Percentiles rank a stretch among this genome's conserved stretches.
These are phyloP conservation scores for Geranium rotundifolium DNA, from an alignment of 345 rosid species.

Conservation along the genomic window DNA sequence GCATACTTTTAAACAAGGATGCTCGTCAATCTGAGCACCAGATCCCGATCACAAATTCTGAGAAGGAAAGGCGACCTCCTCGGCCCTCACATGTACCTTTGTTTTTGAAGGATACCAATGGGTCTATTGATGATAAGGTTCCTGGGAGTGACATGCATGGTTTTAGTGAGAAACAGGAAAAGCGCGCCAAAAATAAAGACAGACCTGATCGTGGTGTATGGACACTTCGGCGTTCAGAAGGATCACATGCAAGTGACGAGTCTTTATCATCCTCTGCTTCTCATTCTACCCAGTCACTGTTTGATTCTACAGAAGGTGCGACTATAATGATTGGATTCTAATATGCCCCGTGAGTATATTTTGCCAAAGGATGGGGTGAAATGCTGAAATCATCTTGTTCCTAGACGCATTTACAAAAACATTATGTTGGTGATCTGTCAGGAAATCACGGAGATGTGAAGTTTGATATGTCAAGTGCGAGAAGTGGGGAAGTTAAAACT, in stretches of 20 bases:
- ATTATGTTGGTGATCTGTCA: neutral
- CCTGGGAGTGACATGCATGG: conserved; percentile 27
- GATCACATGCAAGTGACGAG: conserved; percentile 49
- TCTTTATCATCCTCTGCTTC: conserved; percentile 26
- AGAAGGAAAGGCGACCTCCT: conserved; percentile 42
- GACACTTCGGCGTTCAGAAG: conserved; percentile 52
- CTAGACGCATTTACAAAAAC: neutral
- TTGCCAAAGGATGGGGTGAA: too few species aligned
- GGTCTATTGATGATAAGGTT: conserved; percentile 33
- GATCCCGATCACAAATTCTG: conserved; percentile 20
- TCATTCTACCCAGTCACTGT: conserved; percentile 14
- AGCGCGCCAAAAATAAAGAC: conserved; percentile 43
- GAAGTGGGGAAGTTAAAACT: conserved; percentile 21
- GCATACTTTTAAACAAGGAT: conserved; percentile 38
- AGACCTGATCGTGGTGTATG: conserved; percentile 54
- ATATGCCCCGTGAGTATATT: too few species aligned
- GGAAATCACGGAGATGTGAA: conserved; percentile 12
- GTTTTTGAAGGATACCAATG: conserved; percentile 34
- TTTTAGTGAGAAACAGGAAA: conserved; percentile 37
- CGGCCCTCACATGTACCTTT: conserved; percentile 23
- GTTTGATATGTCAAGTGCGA: conserved; percentile 17
- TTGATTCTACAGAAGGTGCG: conserved; percentile 27
- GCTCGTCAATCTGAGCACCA: conserved; percentile 35
- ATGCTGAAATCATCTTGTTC: neutral
- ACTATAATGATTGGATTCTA: neutral